Base-by-base conservation (phyloP, 257 asterid genomes). In the Nyctanthes arbortristis region DNA sequence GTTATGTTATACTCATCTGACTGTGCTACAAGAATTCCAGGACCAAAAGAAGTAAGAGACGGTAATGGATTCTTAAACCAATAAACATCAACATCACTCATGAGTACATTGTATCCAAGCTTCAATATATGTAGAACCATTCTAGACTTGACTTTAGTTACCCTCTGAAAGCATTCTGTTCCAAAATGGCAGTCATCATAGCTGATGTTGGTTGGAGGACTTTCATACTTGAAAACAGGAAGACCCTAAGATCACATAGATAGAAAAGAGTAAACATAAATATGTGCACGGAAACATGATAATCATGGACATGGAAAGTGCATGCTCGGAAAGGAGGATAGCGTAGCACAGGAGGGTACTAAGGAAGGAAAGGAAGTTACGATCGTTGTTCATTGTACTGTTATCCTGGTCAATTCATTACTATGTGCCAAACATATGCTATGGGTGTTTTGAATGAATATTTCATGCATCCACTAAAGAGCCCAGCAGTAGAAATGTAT, bases 131-230 rank as follows among this genome's bases (percentile, higher is more conserved):
- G 90, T 76, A 93, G 83, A 77, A 93, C 99, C 82, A 77, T 73
- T 80, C 87, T 91, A 22, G 97, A 93, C 81, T 93, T 93, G 32
- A 91, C 94, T 83, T 93, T 89, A 70, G 96, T 94, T 72, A 94
- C 99, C 80, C 67, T 91, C 79, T 81, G 94, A 80, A 89, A 94
- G 84, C 97, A 91, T 63, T 89, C 93, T 0, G 96, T 87, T 49
- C 97, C 99, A 55, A 93, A 93, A 82, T 93, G 99, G 78, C 99
- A 93, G 77, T 89, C 25, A 59, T 89, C 96, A 20, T 84, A 93
- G 90, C 97, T 89, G 85, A 89, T 75, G 72, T 85, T 79, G 70
- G 90, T 77, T 62, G 92, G 90, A 81, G 84, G 77, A 75, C 75
- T 62, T 43, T 78, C 65, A 68, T 84, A 88, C 73, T 85, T 87